Evolutionary conservation across 345 rosid genomes (phyloP).

Genomic region (Nephelium lappaceum): DNA sequence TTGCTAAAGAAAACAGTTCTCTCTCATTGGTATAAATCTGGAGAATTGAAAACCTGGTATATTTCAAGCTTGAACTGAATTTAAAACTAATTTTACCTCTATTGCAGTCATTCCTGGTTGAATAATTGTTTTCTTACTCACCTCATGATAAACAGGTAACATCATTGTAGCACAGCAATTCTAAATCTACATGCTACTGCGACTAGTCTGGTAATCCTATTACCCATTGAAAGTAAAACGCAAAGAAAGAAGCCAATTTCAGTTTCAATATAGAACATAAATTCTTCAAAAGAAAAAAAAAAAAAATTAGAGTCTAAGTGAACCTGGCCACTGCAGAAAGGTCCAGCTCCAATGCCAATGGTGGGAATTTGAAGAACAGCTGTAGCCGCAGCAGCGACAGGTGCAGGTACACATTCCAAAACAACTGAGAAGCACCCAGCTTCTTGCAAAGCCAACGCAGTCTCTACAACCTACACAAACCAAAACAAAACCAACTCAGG

Average conservation of each 20-base stretch:
- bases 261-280: not conserved
- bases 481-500: slow-evolving; percentile 19
- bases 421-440: slow-evolving; percentile 92
- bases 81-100: too few species aligned
- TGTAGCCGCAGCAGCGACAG: slow-evolving; percentile 92
- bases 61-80: too few species aligned
- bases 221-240: not conserved
- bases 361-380: slow-evolving; percentile 88
- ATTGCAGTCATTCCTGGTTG: too few species aligned
- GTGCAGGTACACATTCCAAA: slow-evolving; percentile 87
- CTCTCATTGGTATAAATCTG: too few species aligned
- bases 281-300: slow-evolving; percentile 2
- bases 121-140: too few species aligned
- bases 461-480: slow-evolving; percentile 78
- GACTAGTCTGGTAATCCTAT: not conserved
- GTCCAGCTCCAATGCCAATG: slow-evolving; percentile 96
- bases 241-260: not conserved
- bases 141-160: not conserved
- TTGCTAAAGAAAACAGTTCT: too few species aligned
- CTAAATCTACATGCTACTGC: not conserved
- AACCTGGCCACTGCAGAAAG: slow-evolving; percentile 96
- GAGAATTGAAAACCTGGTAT: too few species aligned
- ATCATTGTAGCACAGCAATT: not conserved
- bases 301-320: not conserved
- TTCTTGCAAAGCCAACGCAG: slow-evolving; percentile 91